Conservation (phyloP, 2,329 filamentous ascomycete species). For the Zasmidium citrigriseum region DNA sequence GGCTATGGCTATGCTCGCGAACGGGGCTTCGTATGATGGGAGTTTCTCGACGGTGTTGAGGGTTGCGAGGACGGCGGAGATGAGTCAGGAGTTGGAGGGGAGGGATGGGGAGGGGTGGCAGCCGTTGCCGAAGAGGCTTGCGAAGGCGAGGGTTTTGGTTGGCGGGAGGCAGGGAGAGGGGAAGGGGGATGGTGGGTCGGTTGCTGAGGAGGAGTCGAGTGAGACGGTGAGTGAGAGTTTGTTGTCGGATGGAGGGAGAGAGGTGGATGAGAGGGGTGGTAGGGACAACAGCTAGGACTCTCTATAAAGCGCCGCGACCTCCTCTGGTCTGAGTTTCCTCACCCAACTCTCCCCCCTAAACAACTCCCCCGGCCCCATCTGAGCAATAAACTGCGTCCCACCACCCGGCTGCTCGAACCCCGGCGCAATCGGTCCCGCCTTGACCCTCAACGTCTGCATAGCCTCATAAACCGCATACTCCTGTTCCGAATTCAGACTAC, state of each 20-base stretch:
- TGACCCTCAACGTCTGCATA: neutral
- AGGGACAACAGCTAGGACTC: too few species aligned
- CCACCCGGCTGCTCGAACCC: slow-evolving; percentile 2
- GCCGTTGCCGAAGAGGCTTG: neutral
- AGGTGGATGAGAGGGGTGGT: too few species aligned
- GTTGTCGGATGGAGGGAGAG: too few species aligned
- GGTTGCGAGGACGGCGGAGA: neutral
- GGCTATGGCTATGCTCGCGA: slow-evolving; percentile 4
- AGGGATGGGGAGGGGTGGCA: neutral
- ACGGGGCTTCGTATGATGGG: slow-evolving; percentile 14
- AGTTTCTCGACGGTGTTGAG: slow-evolving; percentile 23
- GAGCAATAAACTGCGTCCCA: neutral
- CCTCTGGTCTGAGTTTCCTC: neutral
- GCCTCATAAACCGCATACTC: slow-evolving; percentile 5
- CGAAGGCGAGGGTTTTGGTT: too few species aligned
- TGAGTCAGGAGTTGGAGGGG: neutral
- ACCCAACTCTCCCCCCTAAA: neutral
- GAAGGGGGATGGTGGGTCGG: too few species aligned
- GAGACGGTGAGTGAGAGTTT: too few species aligned
- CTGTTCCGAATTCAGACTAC: slow-evolving; percentile 4
- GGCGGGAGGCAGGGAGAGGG: too few species aligned
- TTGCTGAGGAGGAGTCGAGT: too few species aligned
- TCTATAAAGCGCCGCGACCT: too few species aligned
- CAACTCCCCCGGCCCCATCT: neutral
- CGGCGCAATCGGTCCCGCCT: slow-evolving; percentile 4